Percentiles rank a stretch among this genome's conserved stretches.
Evolutionary conservation across 495 filamentous ascomycete genomes (phyloP).

Genomic region (Aspergillus nanangensis): DNA sequence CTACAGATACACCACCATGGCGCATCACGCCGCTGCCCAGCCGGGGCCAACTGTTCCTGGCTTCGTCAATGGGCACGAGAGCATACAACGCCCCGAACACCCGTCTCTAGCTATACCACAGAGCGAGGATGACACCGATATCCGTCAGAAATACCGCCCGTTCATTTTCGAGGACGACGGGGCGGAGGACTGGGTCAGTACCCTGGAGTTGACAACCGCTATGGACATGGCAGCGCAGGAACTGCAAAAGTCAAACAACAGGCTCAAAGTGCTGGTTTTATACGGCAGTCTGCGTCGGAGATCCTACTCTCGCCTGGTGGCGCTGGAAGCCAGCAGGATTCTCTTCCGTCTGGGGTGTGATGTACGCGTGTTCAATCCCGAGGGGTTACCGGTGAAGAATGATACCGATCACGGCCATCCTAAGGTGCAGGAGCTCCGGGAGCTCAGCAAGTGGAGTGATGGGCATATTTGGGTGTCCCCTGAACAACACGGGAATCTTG

Average conservation of each 20-base stretch:
- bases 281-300: slow-evolving; percentile 58
- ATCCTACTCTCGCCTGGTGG: slow-evolving; percentile 59
- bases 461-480: slow-evolving; percentile 67
- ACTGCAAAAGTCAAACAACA: slow-evolving; percentile 31
- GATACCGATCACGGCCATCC: slow-evolving; percentile 52
- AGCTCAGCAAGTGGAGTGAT: slow-evolving; percentile 63
- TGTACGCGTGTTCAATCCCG: slow-evolving; percentile 60
- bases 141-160: slow-evolving; percentile 53
- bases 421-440: slow-evolving; percentile 63
- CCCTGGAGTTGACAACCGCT: slow-evolving; percentile 53
- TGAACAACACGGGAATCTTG: slow-evolving; percentile 69
- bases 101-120: slow-evolving; percentile 41
- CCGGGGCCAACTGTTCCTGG: too few species aligned
- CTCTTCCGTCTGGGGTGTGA: slow-evolving; percentile 66
- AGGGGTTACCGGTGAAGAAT: slow-evolving; percentile 59
- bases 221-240: slow-evolving; percentile 47
- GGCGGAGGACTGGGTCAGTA: slow-evolving; percentile 49
- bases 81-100: too few species aligned
- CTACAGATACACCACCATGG: too few species aligned
- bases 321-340: slow-evolving; percentile 56
- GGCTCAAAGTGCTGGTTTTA: slow-evolving; percentile 58
- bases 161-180: slow-evolving; percentile 44
- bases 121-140: slow-evolving; percentile 41
- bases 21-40: too few species aligned
- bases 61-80: too few species aligned